phyloP scores from a whole-genome alignment of 345 rosid species.

The Passiflora organensis region DNA sequence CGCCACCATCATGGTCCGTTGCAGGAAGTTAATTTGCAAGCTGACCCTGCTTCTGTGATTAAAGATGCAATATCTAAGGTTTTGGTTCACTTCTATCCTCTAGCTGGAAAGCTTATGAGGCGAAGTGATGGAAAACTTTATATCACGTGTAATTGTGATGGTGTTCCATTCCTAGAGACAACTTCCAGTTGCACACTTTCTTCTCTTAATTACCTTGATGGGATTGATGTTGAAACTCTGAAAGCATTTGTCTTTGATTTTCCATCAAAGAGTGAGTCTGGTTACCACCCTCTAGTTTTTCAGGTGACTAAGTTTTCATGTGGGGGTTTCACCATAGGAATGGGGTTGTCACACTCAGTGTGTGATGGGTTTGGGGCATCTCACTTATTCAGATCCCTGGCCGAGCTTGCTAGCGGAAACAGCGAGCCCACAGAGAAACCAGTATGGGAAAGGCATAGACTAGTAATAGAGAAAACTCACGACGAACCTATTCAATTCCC shows the following conservation, averaged over 20 bases:
- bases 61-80: constrained; percentile 47
- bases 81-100: constrained; percentile 50
- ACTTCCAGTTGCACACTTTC: constrained; percentile 33
- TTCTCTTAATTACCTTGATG: constrained; percentile 39
- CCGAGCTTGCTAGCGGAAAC: constrained; percentile 35
- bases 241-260: constrained; percentile 32
- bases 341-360: constrained; percentile 49
- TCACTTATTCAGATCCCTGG: constrained; percentile 41
- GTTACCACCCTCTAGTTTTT: constrained; percentile 34
- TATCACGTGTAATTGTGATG: constrained; percentile 32
- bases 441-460: constrained; percentile 46
- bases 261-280: constrained; percentile 15
- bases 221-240: constrained; percentile 25
- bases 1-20: neutral
- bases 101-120: constrained; percentile 54
- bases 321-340: constrained; percentile 54
- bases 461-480: constrained; percentile 10
- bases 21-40: constrained; percentile 1
- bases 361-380: constrained; percentile 61
- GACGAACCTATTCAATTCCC: neutral
- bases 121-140: constrained; percentile 30
- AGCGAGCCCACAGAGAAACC: constrained; percentile 39
- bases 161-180: constrained; percentile 53
- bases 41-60: constrained; percentile 34
- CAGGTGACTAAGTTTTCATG: constrained; percentile 50